These are phyloP conservation scores for Wickerhamiella shivajii DNA, from an alignment of 805 yeast genomes.

Conservation along the genomic window DNA sequence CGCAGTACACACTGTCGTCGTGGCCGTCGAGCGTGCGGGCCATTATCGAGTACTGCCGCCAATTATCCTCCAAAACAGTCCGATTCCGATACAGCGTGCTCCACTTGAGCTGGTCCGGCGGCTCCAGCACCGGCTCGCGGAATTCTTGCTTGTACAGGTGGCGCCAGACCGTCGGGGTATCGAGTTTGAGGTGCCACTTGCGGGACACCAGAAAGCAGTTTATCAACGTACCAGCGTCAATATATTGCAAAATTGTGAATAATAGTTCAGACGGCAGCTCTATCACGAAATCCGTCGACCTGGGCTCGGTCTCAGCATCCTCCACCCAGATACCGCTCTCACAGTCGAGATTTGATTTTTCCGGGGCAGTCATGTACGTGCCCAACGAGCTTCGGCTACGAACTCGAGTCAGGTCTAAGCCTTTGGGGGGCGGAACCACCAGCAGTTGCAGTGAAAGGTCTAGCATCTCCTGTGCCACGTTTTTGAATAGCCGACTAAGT, in stretches of 20 bases:
- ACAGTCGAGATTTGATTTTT: too few species aligned
- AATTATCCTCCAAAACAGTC: constrained; percentile 8
- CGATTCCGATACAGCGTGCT: constrained; percentile 11
- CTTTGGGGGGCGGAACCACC: too few species aligned
- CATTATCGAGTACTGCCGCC: constrained; percentile 7
- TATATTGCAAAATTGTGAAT: constrained; percentile 11
- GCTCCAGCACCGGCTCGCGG: constrained; percentile 13
- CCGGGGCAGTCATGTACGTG: too few species aligned
- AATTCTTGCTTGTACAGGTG: constrained; percentile 13
- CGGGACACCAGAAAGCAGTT: constrained; percentile 15
- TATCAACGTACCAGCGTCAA: constrained; percentile 13
- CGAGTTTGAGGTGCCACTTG: constrained; percentile 14
- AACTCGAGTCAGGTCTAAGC: too few species aligned
- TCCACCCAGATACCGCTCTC: constrained; percentile 5
- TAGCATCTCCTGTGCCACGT: too few species aligned
- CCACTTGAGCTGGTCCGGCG: constrained; percentile 15
- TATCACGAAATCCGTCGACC: constrained; percentile 10
- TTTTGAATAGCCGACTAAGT: too few species aligned
- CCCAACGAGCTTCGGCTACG: too few species aligned
- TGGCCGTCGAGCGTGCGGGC: constrained; percentile 39
- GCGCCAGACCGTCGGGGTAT: constrained; percentile 16
- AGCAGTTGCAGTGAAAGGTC: too few species aligned
- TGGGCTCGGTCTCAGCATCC: neutral
- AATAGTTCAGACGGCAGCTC: constrained; percentile 14
- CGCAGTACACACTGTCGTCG: constrained; percentile 67